Base-by-base conservation (phyloP, 768 basidiomycete species). In the Trametes elegans region DNA sequence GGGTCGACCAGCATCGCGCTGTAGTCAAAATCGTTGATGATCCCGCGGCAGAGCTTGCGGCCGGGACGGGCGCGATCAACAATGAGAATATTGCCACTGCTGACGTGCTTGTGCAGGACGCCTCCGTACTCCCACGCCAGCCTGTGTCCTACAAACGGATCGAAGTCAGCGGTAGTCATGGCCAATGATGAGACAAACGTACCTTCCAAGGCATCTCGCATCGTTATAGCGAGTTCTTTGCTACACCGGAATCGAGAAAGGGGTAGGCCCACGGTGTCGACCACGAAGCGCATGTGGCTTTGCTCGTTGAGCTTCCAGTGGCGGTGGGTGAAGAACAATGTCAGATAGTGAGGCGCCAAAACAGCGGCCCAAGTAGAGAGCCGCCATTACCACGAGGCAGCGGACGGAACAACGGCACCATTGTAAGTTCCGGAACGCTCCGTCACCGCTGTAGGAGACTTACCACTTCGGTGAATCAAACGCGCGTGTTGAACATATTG, bases 131-230 rank as follows among this genome's bases (percentile, higher is more conserved):
- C 9, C 8, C 21, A 8, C 19, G 40, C 40, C 21, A 41, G 21
- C 13, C 19, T 19, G 19, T 41, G 40, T 11, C 40, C 40, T 41
- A 8, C 3, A 24, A 11, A 24, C 24, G 10, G 11, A 10, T 41
- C 2, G 18, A 6, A 39, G 14, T 19, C 6, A 41, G 19, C 19
- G 24, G n/a, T 13, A 3, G 5, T 5, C 5, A 10, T 10, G 5
- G 21, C n/a, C 11, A 41, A 9, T 6, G 8, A 3, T 3, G 40
- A 5, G 9, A 41, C 5, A 23, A 24, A 49, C 53, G 4, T 29
- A 60, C 59, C 59, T 39, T 40, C 24, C 26, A 60, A 52, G 1
- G 59, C 59, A 28, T 60, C 54, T 11, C 50, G 54, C 0, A 60
- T 24, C 11, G 49, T 49, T 16, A 27, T 24, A 1, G 51, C 49